Evolutionary conservation across 495 filamentous ascomycete genomes (phyloP).

Genomic region (Hyaloscypha finlandica): DNA sequence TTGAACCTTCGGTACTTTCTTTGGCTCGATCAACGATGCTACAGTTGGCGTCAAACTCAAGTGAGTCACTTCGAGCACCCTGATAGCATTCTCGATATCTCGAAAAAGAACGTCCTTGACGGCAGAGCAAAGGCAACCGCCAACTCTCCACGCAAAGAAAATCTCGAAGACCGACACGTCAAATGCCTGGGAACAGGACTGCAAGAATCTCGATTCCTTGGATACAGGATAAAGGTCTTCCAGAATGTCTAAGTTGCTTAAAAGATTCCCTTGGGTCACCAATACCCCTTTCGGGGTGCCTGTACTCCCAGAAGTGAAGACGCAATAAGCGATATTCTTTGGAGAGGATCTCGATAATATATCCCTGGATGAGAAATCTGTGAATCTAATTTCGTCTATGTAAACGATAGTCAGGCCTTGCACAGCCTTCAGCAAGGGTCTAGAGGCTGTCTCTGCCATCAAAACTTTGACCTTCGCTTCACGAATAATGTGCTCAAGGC

Average conservation of each 20-base stretch:
- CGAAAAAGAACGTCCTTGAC: conserved; percentile 63
- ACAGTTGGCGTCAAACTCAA: conserved; percentile 78
- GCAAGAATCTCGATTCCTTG: conserved; percentile 56
- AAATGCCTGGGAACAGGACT: conserved; percentile 73
- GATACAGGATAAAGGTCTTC: conserved; percentile 57
- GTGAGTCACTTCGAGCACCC: conserved; percentile 64
- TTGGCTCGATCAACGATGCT: conserved; percentile 63
- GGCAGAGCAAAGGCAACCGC: conserved; percentile 72
- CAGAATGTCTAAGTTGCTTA: conserved; percentile 66
- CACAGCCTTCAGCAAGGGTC: conserved; percentile 13
- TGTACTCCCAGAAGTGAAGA: conserved; percentile 44
- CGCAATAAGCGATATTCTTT: conserved; percentile 41
- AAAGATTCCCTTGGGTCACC: conserved; percentile 66
- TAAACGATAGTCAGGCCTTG: conserved; percentile 20
- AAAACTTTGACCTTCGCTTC: conserved; percentile 48
- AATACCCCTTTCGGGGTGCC: conserved; percentile 70
- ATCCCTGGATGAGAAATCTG: conserved; percentile 29
- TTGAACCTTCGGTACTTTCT: conserved; percentile 61
- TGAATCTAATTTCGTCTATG: conserved; percentile 25
- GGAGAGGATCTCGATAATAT: conserved; percentile 17
- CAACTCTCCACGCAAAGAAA: conserved; percentile 72
- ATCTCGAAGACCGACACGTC: conserved; percentile 82
- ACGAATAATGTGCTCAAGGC: conserved; percentile 54
- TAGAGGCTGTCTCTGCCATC: conserved; percentile 29
- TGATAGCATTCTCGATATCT: conserved; percentile 62